Evolutionary conservation across 495 filamentous ascomycete species (phyloP).

Genomic region (Poronia punctata): DNA sequence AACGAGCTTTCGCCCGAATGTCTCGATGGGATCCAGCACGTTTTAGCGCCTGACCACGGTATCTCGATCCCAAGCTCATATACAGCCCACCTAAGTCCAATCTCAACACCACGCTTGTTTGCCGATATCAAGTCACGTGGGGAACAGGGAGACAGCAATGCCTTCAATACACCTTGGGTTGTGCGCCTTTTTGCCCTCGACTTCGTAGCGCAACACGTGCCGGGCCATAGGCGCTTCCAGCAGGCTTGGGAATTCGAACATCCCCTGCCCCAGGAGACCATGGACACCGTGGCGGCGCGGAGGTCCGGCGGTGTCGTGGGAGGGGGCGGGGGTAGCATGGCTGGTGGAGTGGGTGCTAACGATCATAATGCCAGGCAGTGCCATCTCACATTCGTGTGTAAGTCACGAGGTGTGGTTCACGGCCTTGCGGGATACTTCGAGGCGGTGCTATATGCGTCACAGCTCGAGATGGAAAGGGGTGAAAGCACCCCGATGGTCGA

Average conservation of each 20-base stretch:
- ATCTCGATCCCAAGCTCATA: slow-evolving; percentile 93
- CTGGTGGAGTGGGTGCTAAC: slow-evolving; percentile 58
- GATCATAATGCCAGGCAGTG: slow-evolving; percentile 80
- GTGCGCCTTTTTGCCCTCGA: slow-evolving; percentile 87
- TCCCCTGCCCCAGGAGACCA: slow-evolving; percentile 39
- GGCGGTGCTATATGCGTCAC: slow-evolving; percentile 66
- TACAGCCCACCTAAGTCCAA: slow-evolving; percentile 82
- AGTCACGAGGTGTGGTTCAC: slow-evolving; percentile 75
- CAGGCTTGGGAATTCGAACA: slow-evolving; percentile 65
- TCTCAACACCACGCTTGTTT: slow-evolving; percentile 81
- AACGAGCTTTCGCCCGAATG: slow-evolving; percentile 90
- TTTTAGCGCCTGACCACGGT: slow-evolving; percentile 64
- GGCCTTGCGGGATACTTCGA: slow-evolving; percentile 95
- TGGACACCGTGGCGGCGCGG: slow-evolving; percentile 43
- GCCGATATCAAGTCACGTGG: slow-evolving; percentile 63
- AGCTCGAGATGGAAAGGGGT: slow-evolving; percentile 14
- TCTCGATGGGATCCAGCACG: slow-evolving; percentile 80
- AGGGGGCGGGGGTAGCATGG: slow-evolving; percentile 53
- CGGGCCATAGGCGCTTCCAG: slow-evolving; percentile 53
- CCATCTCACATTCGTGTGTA: slow-evolving; percentile 63
- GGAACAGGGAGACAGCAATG: slow-evolving; percentile 53
- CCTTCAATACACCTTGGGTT: slow-evolving; percentile 80
- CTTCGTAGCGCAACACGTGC: slow-evolving; percentile 55
- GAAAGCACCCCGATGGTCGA: slow-evolving; percentile 53
- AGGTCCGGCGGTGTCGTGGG: slow-evolving; percentile 47